phyloP scores from a whole-genome alignment of 495 filamentous ascomycete genomes.

The Trichoderma erinaceum region DNA sequence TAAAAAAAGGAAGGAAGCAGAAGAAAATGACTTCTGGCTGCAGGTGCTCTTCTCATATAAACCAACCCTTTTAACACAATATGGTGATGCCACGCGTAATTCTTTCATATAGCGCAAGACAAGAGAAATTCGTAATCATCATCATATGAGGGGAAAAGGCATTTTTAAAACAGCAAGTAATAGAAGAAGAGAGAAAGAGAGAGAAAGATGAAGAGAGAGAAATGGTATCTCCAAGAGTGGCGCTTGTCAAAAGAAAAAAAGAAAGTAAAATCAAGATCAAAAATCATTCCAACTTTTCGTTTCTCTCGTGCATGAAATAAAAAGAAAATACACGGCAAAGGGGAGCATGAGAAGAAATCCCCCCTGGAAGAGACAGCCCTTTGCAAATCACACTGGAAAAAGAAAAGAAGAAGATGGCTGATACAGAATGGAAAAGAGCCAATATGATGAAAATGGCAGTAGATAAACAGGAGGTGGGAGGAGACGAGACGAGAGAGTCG shows the following conservation, averaged over 20 bases:
- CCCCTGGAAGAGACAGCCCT: constrained; percentile 11
- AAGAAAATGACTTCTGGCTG: background rate
- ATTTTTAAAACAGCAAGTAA: background rate
- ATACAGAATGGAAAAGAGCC: constrained; percentile 20
- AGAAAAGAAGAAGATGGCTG: constrained; percentile 26
- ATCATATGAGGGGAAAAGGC: constrained; percentile 2
- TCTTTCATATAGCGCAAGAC: constrained; percentile 11
- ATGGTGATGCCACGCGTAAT: background rate
- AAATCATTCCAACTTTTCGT: constrained; percentile 12
- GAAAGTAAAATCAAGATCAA: background rate
- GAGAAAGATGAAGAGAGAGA: background rate
- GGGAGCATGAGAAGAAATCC: constrained; percentile 5
- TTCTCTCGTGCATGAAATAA: constrained; percentile 4
- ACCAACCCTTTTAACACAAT: constrained; percentile 8
- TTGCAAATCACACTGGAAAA: constrained; percentile 15
- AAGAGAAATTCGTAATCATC: constrained; percentile 12
- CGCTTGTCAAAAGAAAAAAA: background rate
- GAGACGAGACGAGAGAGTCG: constrained; percentile 27
- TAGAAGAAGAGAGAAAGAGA: background rate
- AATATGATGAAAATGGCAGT: constrained; percentile 22
- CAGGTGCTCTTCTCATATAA: constrained; percentile 5
- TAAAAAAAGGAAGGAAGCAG: background rate
- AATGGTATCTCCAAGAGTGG: background rate
- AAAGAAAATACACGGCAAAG: background rate
- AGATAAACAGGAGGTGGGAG: constrained; percentile 20